phyloP scores from a whole-genome alignment of 495 filamentous ascomycete genomes.

The Beverwykella pulmonaria region DNA sequence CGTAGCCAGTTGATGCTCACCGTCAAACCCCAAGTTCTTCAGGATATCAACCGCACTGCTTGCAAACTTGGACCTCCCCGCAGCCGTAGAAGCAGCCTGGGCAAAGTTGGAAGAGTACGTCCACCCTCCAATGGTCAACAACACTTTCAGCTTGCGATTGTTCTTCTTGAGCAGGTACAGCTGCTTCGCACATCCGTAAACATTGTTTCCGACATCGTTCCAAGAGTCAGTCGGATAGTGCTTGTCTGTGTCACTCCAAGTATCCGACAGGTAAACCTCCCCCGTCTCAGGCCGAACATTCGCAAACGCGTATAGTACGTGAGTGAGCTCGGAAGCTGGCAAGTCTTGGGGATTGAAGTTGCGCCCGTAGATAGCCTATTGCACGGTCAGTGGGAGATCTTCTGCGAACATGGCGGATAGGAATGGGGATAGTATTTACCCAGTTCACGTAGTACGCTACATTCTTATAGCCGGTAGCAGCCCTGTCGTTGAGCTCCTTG shows the following conservation, averaged over 20 bases:
- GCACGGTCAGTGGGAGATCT: conserved; percentile 1
- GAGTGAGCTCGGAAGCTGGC: conserved; percentile 83
- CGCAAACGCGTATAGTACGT: conserved; percentile 90
- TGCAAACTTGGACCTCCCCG: conserved; percentile 67
- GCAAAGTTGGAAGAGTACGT: conserved; percentile 90
- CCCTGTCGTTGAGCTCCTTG: conserved; percentile 18
- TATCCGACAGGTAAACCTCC: conserved; percentile 80
- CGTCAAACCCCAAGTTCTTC: conserved; percentile 55
- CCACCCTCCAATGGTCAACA: conserved; percentile 96
- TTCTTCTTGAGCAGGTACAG: conserved; percentile 86
- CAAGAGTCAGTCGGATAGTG: conserved; percentile 82
- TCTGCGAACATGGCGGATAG: not conserved
- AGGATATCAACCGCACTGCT: conserved; percentile 65
- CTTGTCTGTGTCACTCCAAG: conserved; percentile 82
- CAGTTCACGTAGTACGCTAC: conserved; percentile 93
- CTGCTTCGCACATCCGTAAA: conserved; percentile 93
- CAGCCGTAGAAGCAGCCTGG: conserved; percentile 66
- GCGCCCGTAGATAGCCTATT: conserved; percentile 73
- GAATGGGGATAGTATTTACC: conserved; percentile 44
- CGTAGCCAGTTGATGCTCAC: no score
- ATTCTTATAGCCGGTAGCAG: conserved; percentile 56
- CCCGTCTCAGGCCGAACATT: conserved; percentile 76
- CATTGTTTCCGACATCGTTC: conserved; percentile 59
- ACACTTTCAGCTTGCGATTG: conserved; percentile 84
- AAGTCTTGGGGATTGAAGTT: conserved; percentile 87